Evolutionary conservation across 108 stramenopile genomes (phyloP).

Genomic region (Licmophora abbreviata): DNA sequence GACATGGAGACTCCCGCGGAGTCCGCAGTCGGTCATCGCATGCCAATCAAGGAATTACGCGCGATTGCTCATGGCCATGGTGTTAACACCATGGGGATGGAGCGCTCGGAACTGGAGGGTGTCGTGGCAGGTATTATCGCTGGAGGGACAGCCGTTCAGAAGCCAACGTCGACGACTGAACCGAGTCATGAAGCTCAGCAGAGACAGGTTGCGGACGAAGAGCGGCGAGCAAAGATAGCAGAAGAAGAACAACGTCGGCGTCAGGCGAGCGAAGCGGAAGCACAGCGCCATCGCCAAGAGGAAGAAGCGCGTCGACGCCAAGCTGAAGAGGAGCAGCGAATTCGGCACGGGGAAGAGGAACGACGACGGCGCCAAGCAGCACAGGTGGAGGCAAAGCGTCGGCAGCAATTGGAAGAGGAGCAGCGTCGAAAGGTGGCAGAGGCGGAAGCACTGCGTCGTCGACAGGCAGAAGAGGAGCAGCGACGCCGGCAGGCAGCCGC

Average conservation of each 20-base stretch:
- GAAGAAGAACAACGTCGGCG: conserved; percentile 14
- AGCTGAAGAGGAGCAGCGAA: conserved; percentile 23
- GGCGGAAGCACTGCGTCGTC: conserved; percentile 34
- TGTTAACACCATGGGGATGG: conserved; percentile 75
- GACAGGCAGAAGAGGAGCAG: conserved; percentile 21
- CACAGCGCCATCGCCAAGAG: conserved; percentile 10
- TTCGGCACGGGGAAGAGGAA: conserved; percentile 29
- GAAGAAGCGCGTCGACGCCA: conserved; percentile 20
- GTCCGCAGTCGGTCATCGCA: conserved; percentile 10
- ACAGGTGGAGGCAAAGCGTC: conserved; percentile 13
- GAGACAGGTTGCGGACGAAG: conserved; percentile 10
- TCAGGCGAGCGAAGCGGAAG: conserved; percentile 36
- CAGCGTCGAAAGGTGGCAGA: conserved; percentile 25
- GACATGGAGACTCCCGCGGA: neutral
- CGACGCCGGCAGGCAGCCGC: conserved; percentile 14
- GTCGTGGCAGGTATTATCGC: conserved; percentile 26
- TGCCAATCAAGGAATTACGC: conserved; percentile 64
- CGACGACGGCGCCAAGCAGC: conserved; percentile 7
- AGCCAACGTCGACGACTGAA: conserved; percentile 10
- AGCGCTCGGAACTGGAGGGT: conserved; percentile 63
- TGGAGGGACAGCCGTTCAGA: conserved; percentile 3
- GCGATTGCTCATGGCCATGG: conserved; percentile 81
- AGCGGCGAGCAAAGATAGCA: conserved; percentile 10
- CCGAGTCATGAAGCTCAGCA: conserved; percentile 9
- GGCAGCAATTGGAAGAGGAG: conserved; percentile 16